A percentile compares a stretch with the other conserved stretches of the same genome.
phyloP scores from a whole-genome alignment of 768 basidiomycete genomes.

The Mycena rosella region DNA sequence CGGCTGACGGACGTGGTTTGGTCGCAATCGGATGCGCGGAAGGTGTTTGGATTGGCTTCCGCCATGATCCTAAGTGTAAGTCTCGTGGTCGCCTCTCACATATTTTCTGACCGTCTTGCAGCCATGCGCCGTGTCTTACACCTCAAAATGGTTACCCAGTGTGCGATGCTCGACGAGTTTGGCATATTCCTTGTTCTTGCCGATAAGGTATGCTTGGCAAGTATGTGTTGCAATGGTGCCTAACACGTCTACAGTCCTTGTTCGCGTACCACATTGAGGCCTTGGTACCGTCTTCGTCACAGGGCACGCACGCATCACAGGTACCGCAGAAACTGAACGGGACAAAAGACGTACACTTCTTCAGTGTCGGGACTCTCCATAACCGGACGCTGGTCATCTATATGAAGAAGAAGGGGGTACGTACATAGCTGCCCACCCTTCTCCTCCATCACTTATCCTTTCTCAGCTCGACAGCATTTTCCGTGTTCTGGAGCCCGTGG shows the following conservation, averaged over 20 bases:
- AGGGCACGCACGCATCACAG: slow-evolving; percentile 74
- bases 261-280: slow-evolving; percentile 98
- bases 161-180: slow-evolving; percentile 96
- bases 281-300: slow-evolving; percentile 88
- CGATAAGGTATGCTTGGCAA: slow-evolving; percentile 74
- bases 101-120: slow-evolving; percentile 44
- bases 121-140: slow-evolving; percentile 95
- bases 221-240: background rate
- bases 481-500: slow-evolving; percentile 94
- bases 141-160: slow-evolving; percentile 93
- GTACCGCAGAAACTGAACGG: slow-evolving; percentile 93
- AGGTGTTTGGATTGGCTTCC: slow-evolving; percentile 97
- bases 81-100: background rate
- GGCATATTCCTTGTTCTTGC: slow-evolving; percentile 96
- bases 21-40: slow-evolving; percentile 96
- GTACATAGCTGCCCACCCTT: slow-evolving; percentile 12
- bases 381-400: slow-evolving; percentile 94
- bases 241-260: slow-evolving; percentile 64
- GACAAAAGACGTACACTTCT: slow-evolving; percentile 85
- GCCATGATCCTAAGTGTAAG: slow-evolving; percentile 89
- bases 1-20: slow-evolving; percentile 85
- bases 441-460: background rate
- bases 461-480: slow-evolving; percentile 91
- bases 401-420: slow-evolving; percentile 93
- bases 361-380: slow-evolving; percentile 92